phyloP scores from a whole-genome alignment of 2,329 filamentous ascomycete species.

The Sordariomycetes sp. region DNA sequence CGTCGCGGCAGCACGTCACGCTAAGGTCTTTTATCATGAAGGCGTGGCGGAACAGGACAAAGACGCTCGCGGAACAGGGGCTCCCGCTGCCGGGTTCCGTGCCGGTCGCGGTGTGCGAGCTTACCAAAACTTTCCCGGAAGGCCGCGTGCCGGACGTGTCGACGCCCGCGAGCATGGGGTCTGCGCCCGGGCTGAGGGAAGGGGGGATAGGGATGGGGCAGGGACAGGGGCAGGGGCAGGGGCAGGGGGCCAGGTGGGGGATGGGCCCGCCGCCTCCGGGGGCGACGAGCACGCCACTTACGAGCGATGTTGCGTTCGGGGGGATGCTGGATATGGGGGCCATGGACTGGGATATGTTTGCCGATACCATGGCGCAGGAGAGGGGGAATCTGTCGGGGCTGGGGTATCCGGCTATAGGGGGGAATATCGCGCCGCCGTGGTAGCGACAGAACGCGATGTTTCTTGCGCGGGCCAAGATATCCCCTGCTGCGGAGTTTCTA shows the following conservation, averaged over 20 bases:
- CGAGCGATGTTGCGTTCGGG: not conserved
- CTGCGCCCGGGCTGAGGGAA: not conserved
- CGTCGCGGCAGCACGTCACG: conserved; percentile 21
- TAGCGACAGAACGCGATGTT: not conserved
- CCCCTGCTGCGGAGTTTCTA: no score
- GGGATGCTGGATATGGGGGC: conserved; percentile 1
- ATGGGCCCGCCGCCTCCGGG: not conserved
- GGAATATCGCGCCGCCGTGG: conserved; percentile 1
- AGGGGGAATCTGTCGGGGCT: not conserved
- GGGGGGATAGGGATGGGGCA: not conserved
- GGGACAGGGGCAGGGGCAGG: not conserved
- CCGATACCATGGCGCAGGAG: conserved; percentile 1
- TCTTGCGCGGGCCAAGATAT: no score
- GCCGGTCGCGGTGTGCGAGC: not conserved
- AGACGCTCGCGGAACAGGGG: conserved; percentile 13
- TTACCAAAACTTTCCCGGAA: not conserved
- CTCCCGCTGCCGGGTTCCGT: not conserved
- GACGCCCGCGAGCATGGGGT: not conserved
- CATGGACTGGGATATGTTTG: conserved; percentile 4
- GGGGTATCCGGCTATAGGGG: not conserved
- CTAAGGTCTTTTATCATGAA: conserved; percentile 24
- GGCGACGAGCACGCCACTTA: not conserved
- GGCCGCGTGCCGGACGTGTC: not conserved
- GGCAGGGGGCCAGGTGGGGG: not conserved
- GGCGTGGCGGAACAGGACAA: conserved; percentile 27